These are phyloP conservation scores for Cryptosporidium bovis DNA, from an alignment of 169 alveolate species.

Conservation along the genomic window DNA sequence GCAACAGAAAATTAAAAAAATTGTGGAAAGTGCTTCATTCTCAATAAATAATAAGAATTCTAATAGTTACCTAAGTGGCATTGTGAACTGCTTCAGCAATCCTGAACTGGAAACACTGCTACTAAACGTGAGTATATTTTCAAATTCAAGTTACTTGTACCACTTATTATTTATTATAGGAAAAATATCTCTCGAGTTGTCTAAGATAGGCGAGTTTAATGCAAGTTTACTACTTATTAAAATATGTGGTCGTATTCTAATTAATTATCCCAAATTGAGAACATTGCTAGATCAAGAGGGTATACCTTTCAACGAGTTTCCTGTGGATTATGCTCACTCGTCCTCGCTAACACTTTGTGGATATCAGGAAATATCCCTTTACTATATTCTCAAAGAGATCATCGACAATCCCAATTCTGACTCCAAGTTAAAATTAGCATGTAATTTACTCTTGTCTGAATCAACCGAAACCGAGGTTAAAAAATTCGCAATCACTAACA, in stretches of 20 bases:
- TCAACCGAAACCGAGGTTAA: constrained; percentile 21
- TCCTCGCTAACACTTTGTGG: constrained; percentile 11
- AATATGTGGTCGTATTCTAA: constrained; percentile 35
- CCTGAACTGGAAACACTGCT: background rate
- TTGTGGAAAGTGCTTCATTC: background rate
- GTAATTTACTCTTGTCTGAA: constrained; percentile 32
- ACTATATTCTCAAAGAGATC: constrained; percentile 9
- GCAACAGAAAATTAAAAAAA: background rate
- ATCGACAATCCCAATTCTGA: constrained; percentile 3
- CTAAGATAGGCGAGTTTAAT: background rate
- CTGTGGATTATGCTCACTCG: constrained; percentile 19
- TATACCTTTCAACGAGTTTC: constrained; percentile 59
- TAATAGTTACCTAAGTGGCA: background rate
- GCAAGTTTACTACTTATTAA: constrained; percentile 14
- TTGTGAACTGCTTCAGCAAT: constrained; percentile 7
- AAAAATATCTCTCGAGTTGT: constrained; percentile 18
- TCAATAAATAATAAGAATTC: background rate
- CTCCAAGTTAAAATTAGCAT: constrained; percentile 26
- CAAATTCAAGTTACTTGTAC: constrained; percentile 48
- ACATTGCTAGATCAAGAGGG: constrained; percentile 69
- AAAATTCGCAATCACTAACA: constrained; percentile 23
- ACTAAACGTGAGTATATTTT: constrained; percentile 25
- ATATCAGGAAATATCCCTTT: constrained; percentile 54
- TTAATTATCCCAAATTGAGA: constrained; percentile 53
- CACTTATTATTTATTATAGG: constrained; percentile 16